A percentile compares a stretch with the other conserved stretches of the same genome.
These are phyloP conservation scores for Skeletonema marinoi DNA, from an alignment of 108 stramenopile species.

Conservation along the genomic window DNA sequence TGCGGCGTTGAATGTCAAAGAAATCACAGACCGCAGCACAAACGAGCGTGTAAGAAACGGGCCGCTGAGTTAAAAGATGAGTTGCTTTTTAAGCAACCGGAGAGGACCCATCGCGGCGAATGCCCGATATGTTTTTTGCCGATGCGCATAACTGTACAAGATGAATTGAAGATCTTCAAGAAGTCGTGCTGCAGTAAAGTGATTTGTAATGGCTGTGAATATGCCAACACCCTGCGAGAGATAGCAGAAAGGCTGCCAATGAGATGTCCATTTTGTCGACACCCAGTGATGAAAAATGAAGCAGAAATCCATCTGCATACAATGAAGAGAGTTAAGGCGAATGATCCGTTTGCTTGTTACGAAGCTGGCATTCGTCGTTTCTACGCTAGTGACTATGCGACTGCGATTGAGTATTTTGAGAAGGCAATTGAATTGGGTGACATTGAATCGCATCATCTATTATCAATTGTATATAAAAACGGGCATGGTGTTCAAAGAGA, in stretches of 20 bases:
- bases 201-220: background rate
- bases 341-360: background rate
- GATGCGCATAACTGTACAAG: background rate
- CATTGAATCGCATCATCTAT: background rate
- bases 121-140: background rate
- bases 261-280: background rate
- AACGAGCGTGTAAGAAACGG: background rate
- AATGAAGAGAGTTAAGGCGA: background rate
- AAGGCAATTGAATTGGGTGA: background rate
- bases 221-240: background rate
- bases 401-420: background rate
- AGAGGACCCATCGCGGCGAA: background rate
- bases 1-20: background rate
- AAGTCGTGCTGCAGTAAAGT: background rate
- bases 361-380: background rate
- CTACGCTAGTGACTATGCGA: background rate
- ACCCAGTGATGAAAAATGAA: background rate
- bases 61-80: no score
- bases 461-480: background rate
- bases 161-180: no score
- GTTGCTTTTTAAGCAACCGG: background rate
- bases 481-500: background rate
- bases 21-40: background rate
- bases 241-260: background rate
- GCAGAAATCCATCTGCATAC: background rate